Conservation (phyloP, 768 basidiomycete species). For the Lactifluus piperatus region DNA sequence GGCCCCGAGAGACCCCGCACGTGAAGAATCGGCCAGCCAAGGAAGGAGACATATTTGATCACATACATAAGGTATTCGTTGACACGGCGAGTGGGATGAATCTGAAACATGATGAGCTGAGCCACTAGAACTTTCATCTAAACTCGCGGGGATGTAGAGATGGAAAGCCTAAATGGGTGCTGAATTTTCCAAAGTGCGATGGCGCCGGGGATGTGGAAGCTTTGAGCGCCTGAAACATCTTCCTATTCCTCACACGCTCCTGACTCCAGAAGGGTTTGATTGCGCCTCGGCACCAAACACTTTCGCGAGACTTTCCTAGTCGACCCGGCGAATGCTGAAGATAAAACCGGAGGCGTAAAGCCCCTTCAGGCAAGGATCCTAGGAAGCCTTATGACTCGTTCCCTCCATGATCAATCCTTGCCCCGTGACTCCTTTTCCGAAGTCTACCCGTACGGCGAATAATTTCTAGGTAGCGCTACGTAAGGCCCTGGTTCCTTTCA, state of each 20-base stretch:
- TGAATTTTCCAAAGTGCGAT: slow-evolving; percentile 14
- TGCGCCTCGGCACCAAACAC: slow-evolving; percentile 5
- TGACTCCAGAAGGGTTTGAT: slow-evolving; percentile 6
- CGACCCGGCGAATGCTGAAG: background rate
- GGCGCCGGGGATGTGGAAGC: slow-evolving; percentile 12
- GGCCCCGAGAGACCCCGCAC: slow-evolving; percentile 14
- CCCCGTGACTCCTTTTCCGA: slow-evolving; percentile 10
- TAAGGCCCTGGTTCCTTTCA: background rate
- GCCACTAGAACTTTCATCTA: slow-evolving; percentile 20
- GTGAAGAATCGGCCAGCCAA: background rate
- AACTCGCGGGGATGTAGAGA: slow-evolving; percentile 13
- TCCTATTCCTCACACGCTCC: background rate
- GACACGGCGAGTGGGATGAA: slow-evolving; percentile 12
- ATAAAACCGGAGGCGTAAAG: slow-evolving; percentile 1
- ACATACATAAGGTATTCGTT: slow-evolving; percentile 4
- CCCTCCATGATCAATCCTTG: background rate
- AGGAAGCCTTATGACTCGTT: background rate
- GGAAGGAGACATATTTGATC: slow-evolving; percentile 9
- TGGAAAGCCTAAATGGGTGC: slow-evolving; percentile 20
- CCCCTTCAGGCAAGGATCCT: background rate
- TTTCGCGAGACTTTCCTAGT: background rate
- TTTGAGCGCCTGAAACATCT: slow-evolving; percentile 9
- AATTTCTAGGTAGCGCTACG: background rate
- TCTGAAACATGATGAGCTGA: slow-evolving; percentile 19
- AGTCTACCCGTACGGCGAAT: background rate